Evolutionary conservation across 345 rosid genomes (phyloP).

Genomic region (Rhodomyrtus tomentosa): DNA sequence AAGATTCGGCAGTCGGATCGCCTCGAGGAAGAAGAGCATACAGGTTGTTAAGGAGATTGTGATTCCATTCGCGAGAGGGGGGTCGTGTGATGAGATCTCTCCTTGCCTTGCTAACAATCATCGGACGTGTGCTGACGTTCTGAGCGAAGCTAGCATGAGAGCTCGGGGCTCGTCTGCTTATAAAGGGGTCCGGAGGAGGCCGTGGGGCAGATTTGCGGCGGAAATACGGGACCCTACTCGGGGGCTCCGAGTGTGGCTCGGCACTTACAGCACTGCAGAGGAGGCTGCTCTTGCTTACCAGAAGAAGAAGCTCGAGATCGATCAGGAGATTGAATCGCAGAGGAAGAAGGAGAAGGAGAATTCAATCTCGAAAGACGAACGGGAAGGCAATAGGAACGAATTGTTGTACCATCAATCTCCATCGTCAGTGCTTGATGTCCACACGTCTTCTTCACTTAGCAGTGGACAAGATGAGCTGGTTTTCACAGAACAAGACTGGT

Average conservation of each 20-base stretch:
- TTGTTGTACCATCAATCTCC: conserved; percentile 22
- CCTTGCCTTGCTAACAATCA: not conserved
- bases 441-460: not conserved
- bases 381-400: not conserved
- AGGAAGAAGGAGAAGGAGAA: conserved; percentile 3
- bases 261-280: conserved; percentile 34
- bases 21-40: not conserved
- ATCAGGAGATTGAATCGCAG: not conserved
- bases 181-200: conserved; percentile 40
- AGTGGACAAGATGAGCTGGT: not conserved
- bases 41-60: conserved; percentile 18
- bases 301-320: conserved; percentile 29
- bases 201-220: conserved; percentile 39
- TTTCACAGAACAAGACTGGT: not conserved
- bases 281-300: conserved; percentile 38
- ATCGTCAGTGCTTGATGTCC: conserved; percentile 33
- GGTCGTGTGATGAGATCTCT: not conserved
- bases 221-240: conserved; percentile 43
- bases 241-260: conserved; percentile 38
- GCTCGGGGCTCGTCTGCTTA: conserved; percentile 1
- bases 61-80: not conserved
- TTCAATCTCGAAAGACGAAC: not conserved
- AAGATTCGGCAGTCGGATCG: too few relatives aligned
- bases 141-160: not conserved
- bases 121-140: not conserved